Base-by-base conservation (phyloP, 306 rosid genomes). In the Purshia tridentata region DNA sequence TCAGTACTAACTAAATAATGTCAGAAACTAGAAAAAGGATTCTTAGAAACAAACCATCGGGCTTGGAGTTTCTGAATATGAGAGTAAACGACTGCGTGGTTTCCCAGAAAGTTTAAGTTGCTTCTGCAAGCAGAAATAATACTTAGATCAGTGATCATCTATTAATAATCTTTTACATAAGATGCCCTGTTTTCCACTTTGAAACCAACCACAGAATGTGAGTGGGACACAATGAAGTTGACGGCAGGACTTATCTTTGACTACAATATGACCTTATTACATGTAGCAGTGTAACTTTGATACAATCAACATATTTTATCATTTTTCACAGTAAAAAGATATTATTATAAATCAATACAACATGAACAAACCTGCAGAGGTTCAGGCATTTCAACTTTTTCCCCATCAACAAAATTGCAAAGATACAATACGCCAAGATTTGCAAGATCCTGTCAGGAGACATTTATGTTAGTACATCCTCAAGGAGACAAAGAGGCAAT, bases 371-470 rank as follows among this genome's bases (percentile, higher is more conserved):
- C 99, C 97, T 84, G 88, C 52, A 81, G 69, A 64, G 19, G 16
- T 65, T 83, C 87, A 8, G 98, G 92, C 89, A 76, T 74, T 81
- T 75, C 80, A 67, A 59, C 73, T 46, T 75, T 8, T 72, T 83
- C 83, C 62, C 92, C 93, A 69, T 82, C 70, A 57, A 91, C 90
- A 44, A 84, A 73, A 75, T 81, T 80, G 51, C 90, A 80, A 73
- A 95, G 88, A 81, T 83, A 90, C 23, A 76, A 13, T 61, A 90
- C 81, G 76, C 98, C 98, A 73, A 51, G 20, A 83, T 86, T 90
- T 73, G 97, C 86, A 63, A 74, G 7, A 77, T 87, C 91, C 99
- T 95, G 92, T 29, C 67, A 63, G 11, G 66, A 76, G 5, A 76
- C 15, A 44, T 65, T 40, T 16, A 66, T 65, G 82, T 85, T 68